Base-by-base conservation (phyloP, 345 rosid species). In the Theobroma cacao region DNA sequence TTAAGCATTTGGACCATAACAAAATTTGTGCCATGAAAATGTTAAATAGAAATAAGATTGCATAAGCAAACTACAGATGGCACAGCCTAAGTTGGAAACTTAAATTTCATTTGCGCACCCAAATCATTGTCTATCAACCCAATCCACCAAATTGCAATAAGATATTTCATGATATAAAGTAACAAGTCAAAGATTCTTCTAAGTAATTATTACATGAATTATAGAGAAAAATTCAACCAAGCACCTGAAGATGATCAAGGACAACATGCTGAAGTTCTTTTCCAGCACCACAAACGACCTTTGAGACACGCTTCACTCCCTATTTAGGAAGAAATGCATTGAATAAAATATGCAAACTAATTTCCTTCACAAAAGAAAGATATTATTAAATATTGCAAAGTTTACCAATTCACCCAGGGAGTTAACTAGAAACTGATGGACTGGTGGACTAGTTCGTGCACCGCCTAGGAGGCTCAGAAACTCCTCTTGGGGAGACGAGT, bases 401-500 rank as follows among this genome's bases (percentile, higher is more conserved):
- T 87, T 66, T 88, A 95, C 97, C 89, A 63, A 87, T 95, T 95
- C 99, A 78, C 94, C 92, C 30, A 93, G 91, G 81, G 97, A 79
- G 82, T 87, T 95, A 63, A 91, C 94, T 62, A 95, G 90, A 85
- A 95, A 95, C 81, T 95, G 98, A 83, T 93, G 96, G 79, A 93
- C 84, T 28, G 98, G 88, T 60, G 94, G 98, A 87, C 99, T 95
- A 62, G 92, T 92, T 48, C 94, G 89, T 41, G 97, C 93, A 81
- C 99, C 99, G 28, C 91, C 88, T 77, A 95, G 79, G 80, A 95
- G 96, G 84, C 99, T 93, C 61, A 93, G 89, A 88, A 95, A 88
- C 82, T 95, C 97, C 80, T 95, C 99, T 76, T 95, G 96, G 56
- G 99, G 97, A 77, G 93, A 86, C 14, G 99, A 95, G 69, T 93